A percentile compares a stretch with the other conserved stretches of the same genome.
These are phyloP conservation scores for Hypoxylon sp. DNA, from an alignment of 2,329 filamentous ascomycete genomes.

Conservation along the genomic window DNA sequence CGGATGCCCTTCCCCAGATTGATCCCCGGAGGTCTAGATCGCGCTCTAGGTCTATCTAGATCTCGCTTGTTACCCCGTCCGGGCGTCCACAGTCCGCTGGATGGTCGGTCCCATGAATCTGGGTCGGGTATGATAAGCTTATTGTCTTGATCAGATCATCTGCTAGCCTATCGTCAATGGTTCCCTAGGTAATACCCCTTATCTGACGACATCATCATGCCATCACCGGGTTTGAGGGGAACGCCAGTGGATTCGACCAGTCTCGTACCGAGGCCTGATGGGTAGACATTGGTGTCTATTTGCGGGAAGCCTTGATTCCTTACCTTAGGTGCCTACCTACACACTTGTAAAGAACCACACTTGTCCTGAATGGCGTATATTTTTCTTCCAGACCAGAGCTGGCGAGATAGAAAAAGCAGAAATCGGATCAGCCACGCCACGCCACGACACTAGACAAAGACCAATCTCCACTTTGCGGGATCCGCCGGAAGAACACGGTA, in stretches of 20 bases:
- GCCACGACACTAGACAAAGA: constrained; percentile 15
- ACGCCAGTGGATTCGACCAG: constrained; percentile 12
- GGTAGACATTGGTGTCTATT: neutral
- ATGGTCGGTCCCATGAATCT: constrained; percentile 42
- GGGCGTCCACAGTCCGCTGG: constrained; percentile 17
- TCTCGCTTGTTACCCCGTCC: constrained; percentile 38
- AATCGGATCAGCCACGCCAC: constrained; percentile 4
- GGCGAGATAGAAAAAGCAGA: constrained; percentile 1
- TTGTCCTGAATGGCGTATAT: neutral
- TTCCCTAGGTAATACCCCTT: constrained; percentile 21
- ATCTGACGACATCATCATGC: constrained; percentile 31
- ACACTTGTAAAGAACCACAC: neutral
- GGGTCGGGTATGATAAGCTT: constrained; percentile 44
- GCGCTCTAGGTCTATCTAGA: constrained; percentile 46
- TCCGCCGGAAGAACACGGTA: constrained; percentile 18
- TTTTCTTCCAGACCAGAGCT: neutral
- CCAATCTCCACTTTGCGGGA: constrained; percentile 32
- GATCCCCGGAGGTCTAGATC: constrained; percentile 41
- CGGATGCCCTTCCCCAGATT: constrained; percentile 40
- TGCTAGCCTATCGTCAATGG: constrained; percentile 26
- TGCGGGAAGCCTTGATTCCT: neutral
- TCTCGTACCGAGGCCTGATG: neutral
- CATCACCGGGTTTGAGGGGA: constrained; percentile 12
- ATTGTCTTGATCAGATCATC: constrained; percentile 33
- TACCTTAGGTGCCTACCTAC: neutral